Evolutionary conservation across 345 rosid species (phyloP).

Genomic region (Adansonia digitata): DNA sequence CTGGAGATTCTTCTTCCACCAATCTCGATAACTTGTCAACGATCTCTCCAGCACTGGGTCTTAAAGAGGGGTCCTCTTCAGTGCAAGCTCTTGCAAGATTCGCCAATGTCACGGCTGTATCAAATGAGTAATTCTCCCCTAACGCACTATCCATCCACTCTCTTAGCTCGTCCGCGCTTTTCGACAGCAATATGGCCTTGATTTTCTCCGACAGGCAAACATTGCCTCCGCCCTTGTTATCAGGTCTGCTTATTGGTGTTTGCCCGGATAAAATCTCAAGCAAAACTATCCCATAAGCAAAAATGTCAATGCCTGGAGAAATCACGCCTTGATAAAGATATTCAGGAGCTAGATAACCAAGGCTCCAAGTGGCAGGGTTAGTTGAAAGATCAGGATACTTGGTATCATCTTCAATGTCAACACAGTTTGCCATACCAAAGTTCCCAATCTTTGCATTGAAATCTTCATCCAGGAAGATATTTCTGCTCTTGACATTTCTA

Average conservation of each 20-base stretch:
- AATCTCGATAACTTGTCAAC: conserved; percentile 64
- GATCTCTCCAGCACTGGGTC: conserved; percentile 73
- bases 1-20: conserved; percentile 49
- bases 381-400: conserved; percentile 24
- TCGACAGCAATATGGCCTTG: conserved; percentile 36
- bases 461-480: conserved; percentile 83
- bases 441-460: conserved; percentile 74
- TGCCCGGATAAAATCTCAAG: conserved; percentile 70
- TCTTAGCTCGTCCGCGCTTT: conserved; percentile 44
- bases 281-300: conserved; percentile 66
- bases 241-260: conserved; percentile 44
- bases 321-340: conserved; percentile 39
- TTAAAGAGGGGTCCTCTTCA: conserved; percentile 47
- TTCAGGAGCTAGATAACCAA: conserved; percentile 56
- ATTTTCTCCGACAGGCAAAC: conserved; percentile 40
- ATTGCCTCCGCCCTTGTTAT: conserved; percentile 32
- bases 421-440: conserved; percentile 56
- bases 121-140: conserved; percentile 67
- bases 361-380: conserved; percentile 34
- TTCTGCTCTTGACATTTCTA: conserved; percentile 59
- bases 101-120: conserved; percentile 57
- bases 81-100: conserved; percentile 66
- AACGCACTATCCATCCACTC: conserved; percentile 71
- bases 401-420: conserved; percentile 29
- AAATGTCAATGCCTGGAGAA: conserved; percentile 59